phyloP scores from a whole-genome alignment of 148 eudicot species.

The Drosera capensis region DNA sequence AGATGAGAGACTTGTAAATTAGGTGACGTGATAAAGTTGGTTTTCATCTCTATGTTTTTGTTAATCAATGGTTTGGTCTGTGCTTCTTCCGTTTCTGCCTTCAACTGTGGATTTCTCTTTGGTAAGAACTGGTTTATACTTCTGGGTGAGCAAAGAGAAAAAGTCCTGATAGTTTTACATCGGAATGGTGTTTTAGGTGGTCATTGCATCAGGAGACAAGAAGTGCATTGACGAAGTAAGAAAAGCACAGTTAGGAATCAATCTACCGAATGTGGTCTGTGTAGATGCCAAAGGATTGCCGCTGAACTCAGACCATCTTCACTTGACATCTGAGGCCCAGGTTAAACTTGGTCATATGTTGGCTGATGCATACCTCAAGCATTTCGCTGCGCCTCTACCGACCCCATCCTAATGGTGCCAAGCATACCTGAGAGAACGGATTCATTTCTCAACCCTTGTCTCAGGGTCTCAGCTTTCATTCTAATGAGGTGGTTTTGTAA shows the following conservation, averaged over 20 bases:
- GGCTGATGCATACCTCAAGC: conserved; percentile 55
- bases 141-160: background rate
- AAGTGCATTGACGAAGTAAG: conserved; percentile 38
- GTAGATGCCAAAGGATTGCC: conserved; percentile 78
- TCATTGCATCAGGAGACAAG: conserved; percentile 65
- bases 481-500: no score
- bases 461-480: no score
- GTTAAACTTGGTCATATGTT: conserved; percentile 54
- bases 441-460: no score
- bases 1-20: no score
- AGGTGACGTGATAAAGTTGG: no score
- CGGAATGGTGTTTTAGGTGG: conserved; percentile 37
- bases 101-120: no score
- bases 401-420: background rate
- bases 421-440: no score
- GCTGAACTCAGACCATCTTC: conserved; percentile 55
- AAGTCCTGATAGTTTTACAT: background rate
- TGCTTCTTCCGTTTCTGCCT: no score
- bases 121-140: no score
- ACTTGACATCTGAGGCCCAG: conserved; percentile 54
- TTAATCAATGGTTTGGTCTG: no score
- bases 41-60: no score
- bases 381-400: conserved; percentile 13
- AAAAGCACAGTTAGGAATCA: conserved; percentile 51
- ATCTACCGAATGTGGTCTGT: conserved; percentile 54